Base-by-base conservation (phyloP, 208 protist genomes). In the Jaenimonas drosophilae region DNA sequence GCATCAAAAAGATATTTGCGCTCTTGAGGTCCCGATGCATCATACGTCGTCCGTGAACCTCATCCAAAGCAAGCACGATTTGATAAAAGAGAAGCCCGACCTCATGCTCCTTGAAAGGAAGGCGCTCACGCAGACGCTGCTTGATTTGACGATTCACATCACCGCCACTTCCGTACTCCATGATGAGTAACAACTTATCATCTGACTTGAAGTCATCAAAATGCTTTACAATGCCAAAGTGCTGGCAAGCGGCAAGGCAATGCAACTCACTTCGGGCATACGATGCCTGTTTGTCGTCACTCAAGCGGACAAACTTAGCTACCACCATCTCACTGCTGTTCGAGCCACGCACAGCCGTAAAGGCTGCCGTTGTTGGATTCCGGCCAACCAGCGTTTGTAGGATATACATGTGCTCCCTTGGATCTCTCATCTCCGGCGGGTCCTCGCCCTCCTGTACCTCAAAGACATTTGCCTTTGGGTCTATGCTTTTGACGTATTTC, bases 11-110 rank as follows among this genome's bases (percentile, higher is more conserved):
- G 33, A 95, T 84, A 59, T 95, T 95, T 6, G 81, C 87, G 48
- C 78, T 88, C 62, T 95, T 95, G 34, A 95, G 43, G 47, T 95
- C 87, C 14, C 87, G 76, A 49, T 95, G 87, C 64, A 95, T 84
- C 68, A 96, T 91, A 24, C 64, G 45, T 17, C 87, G 71, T 29
- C 39, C 57, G 62, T 96, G 89, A 7, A 96, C 69, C 51, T 96
- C 78, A 40, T 91, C 59, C 24, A 96, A 52, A 28, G 80, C 89
- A 0, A 88, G 57, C 6, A 88, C 67, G 40, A 92, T 80, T 53
- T 92, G 84, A 30, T 77, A 77, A 41, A 92, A 92, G n/a, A 92
- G 58, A 3, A 92, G 58, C 5, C 76, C 68, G 4, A 80, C 75
- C 60, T 92, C 84, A 59, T 89, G 80, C 49, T 92, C 84, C 37